phyloP scores from a whole-genome alignment of 2,329 filamentous ascomycete genomes.

The Fusarium sp. region DNA sequence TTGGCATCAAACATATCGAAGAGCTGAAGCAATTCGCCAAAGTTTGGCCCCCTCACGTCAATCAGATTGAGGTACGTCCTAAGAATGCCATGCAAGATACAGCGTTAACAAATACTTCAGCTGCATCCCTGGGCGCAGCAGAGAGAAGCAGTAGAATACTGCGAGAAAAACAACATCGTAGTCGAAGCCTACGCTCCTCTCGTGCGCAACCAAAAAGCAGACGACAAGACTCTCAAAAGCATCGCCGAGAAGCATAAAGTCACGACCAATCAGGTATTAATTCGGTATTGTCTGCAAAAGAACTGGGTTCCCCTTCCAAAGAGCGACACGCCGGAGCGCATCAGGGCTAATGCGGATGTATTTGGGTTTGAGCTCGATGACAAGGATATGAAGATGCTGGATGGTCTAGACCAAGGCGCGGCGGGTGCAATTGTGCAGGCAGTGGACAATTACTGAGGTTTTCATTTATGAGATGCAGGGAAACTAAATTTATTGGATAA shows the following conservation, averaged over 20 bases:
- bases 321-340: slow-evolving; percentile 70
- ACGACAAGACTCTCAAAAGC: slow-evolving; percentile 67
- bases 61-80: slow-evolving; percentile 74
- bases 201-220: slow-evolving; percentile 50
- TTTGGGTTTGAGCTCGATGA: slow-evolving; percentile 69
- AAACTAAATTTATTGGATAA: not conserved
- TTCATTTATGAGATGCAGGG: too few species aligned
- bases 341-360: slow-evolving; percentile 70
- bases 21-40: slow-evolving; percentile 73
- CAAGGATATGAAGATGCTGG: slow-evolving; percentile 65
- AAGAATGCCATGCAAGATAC: not conserved
- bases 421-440: slow-evolving; percentile 44
- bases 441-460: slow-evolving; percentile 37
- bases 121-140: slow-evolving; percentile 77
- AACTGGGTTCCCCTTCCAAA: slow-evolving; percentile 75
- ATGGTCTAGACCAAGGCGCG: slow-evolving; percentile 45
- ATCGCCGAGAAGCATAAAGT: slow-evolving; percentile 71
- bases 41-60: slow-evolving; percentile 75
- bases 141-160: slow-evolving; percentile 58
- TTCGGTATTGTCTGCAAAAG: slow-evolving; percentile 78
- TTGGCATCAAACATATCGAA: slow-evolving; percentile 75
- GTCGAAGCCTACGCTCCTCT: slow-evolving; percentile 56
- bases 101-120: slow-evolving; percentile 68
- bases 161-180: slow-evolving; percentile 81
- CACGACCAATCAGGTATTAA: slow-evolving; percentile 72